Base-by-base conservation (phyloP, 1,284 basidiomycete species). In the Ustilago nuda region DNA sequence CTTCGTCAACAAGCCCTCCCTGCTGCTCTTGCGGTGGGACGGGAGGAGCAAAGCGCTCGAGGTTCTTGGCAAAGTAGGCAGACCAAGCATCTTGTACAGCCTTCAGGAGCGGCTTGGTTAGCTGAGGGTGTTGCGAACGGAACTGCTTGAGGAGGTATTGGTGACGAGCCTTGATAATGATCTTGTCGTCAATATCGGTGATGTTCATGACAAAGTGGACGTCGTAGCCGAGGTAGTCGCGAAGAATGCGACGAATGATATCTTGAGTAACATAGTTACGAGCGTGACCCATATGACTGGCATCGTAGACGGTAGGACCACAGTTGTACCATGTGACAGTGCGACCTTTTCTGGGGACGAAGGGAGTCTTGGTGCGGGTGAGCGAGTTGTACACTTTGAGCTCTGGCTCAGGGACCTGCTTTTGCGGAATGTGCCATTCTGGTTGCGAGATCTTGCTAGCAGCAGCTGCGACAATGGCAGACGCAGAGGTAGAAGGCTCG, bases 201-300 rank as follows among this genome's bases (percentile, higher is more conserved):
- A 99, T 92, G 87, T 99, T 99, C 95, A 98, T 98, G 65, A 99
- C 96, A 86, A 99, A 98, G 86, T 98, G 94, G 67, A 99, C 92
- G 84, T 98, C 93, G 86, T 97, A 99, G 52, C 93, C 93, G 87
- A 99, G 98, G 87, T 98, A 98, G 87, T 99, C 95, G 2, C 92
- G 89, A 87, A 99, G 89, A 72, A 99, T 94, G 58, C 97, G 89
- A 62, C 97, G 90, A 51, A 99, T 89, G 80, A 99, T 91, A 86
- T 99, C 97, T 87, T 99, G 96, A 0, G 97, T 95, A 50, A 99
- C 93, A 88, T 99, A 99, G 89, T 98, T 98, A 82, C 96, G 91
- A 8, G 97, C 97, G 88, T 99, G 97, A 4, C 97, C 97, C 94
- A 99, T 96, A 86, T 99, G 97, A 52, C 94, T 93, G 13, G 94